Base-by-base conservation (phyloP, 169 alveolate genomes). In the Plasmodium malariae region DNA sequence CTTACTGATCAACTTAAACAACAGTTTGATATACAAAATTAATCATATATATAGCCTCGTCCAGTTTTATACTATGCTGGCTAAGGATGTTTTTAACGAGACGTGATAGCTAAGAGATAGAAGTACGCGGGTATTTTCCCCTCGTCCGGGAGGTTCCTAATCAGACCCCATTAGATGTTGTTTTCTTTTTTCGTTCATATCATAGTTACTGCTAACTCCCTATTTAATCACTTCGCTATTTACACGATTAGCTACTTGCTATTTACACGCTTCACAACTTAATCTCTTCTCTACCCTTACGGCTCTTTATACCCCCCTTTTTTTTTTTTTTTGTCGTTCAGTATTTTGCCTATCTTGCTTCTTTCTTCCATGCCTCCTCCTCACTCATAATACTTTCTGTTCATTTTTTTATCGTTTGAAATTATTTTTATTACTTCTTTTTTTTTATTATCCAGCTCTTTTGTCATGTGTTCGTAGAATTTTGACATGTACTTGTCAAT, bases 41-140 rank as follows among this genome's bases (percentile, higher is more conserved):
- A 78, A 63, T 63, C 89, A 78, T 54, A 36, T 78, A 28, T 78
- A 78, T n/a, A 78, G 89, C 3, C 69, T 78, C 6, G 63, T 78
- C 26, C 89, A 55, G 26, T 78, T 78, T 34, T 78, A 78, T 24
- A 48, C 89, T 5, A 78, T 78, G 68, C 21, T 78, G 26, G 70
- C 89, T 7, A 43, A 63, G 40, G 89, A 78, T 37, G 68, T 78
- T 3, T 78, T 78, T 26, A 62, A 78, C 55, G 89, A 78, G 26
- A 49, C 45, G 14, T 45, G 17, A 40, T n/a, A n/a, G n/a, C n/a
- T n/a, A n/a, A n/a, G n/a, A n/a, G n/a, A n/a, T n/a, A n/a, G n/a
- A n/a, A n/a, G n/a, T n/a, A n/a, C n/a, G n/a, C n/a, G n/a, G n/a
- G n/a, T n/a, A n/a, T n/a, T n/a, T n/a, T n/a, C n/a, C n/a, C n/a